Evolutionary conservation across 495 filamentous ascomycete species (phyloP).

Genomic region (Schizothecium vesticola): DNA sequence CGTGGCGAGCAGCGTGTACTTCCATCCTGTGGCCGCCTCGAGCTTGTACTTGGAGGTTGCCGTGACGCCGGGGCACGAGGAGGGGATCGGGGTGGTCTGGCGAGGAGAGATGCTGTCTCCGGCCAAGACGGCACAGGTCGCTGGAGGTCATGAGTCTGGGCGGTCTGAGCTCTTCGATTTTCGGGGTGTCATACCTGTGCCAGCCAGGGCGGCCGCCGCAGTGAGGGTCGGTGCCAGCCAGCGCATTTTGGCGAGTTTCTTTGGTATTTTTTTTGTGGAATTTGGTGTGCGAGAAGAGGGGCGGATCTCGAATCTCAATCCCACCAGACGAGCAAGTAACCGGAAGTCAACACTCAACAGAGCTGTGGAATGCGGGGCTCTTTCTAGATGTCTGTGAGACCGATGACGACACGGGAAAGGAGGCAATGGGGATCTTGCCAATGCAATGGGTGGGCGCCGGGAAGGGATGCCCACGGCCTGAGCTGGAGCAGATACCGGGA

Average conservation of each 20-base stretch:
- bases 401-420: background rate
- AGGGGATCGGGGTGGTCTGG: background rate
- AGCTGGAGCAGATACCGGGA: background rate
- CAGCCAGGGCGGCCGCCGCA: background rate
- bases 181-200: background rate
- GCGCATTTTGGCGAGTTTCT: background rate
- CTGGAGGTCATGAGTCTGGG: background rate
- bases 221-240: background rate
- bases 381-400: background rate
- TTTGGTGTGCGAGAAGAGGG: background rate
- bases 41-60: slow-evolving; percentile 21
- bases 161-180: no score
- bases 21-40: slow-evolving; percentile 28
- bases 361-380: background rate
- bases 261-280: background rate
- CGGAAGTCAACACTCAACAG: background rate
- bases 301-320: background rate
- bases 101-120: background rate
- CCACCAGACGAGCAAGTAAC: background rate
- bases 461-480: background rate
- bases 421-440: background rate
- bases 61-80: slow-evolving; percentile 26
- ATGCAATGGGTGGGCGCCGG: background rate
- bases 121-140: background rate
- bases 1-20: slow-evolving; percentile 31